Evolutionary conservation across 768 basidiomycete genomes (phyloP).

Genomic region (Lactarius trivialis): DNA sequence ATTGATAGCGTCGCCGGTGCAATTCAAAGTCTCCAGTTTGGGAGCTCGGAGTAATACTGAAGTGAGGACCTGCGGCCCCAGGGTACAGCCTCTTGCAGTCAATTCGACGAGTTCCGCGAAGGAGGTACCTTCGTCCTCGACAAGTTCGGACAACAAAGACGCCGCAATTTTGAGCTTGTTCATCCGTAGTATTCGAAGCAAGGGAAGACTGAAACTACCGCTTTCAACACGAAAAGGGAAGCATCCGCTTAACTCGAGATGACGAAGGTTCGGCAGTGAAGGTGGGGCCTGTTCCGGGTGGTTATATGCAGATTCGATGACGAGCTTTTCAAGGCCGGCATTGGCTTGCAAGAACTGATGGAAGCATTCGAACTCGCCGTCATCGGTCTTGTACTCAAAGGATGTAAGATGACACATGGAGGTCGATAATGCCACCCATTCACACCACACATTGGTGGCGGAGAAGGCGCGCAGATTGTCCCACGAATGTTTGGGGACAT

Average conservation of each 20-base stretch:
- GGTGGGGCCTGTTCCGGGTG: no score
- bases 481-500: no score
- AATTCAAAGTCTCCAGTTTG: conserved; percentile 13
- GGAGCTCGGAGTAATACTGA: no score
- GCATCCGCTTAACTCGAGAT: no score
- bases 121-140: no score
- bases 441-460: neutral
- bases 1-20: conserved; percentile 5
- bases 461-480: neutral
- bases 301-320: no score
- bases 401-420: conserved; percentile 16
- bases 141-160: no score
- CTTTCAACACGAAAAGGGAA: no score
- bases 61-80: neutral
- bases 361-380: no score
- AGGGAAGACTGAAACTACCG: conserved; percentile 15
- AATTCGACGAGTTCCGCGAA: conserved; percentile 17
- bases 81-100: neutral
- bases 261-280: no score
- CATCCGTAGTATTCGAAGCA: conserved; percentile 13
- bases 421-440: neutral
- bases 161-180: neutral
- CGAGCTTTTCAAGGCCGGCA: no score
- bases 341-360: no score
- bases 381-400: conserved; percentile 18